Base-by-base conservation (phyloP, 2,329 filamentous ascomycete genomes). In the Trichoderma cornu-damae region DNA sequence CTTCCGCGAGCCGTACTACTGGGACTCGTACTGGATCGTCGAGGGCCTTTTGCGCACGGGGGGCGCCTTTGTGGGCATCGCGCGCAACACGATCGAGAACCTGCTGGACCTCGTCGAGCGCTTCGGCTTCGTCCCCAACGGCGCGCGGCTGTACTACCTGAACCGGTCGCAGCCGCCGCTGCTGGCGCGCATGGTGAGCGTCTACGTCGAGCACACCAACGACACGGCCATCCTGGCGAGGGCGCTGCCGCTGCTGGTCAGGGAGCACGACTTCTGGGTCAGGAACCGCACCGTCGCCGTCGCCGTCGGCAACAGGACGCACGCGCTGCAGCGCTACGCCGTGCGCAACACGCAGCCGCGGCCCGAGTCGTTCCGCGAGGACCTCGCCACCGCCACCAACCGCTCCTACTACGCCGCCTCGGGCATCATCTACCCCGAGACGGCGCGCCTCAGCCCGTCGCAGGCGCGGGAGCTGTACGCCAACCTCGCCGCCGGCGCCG, bases 1-100 rank as follows among this genome's bases (percentile, higher is more conserved):
- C 28, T 88, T 88, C 74, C 77, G 85, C 32, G 85, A 88, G 69
- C 79, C 83, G 1, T 88, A 88, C 66, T 88, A 88, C 68, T 88
- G 85, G 85, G 84, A 88, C 68, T 84, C 82, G 30, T 87, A 81
- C 72, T 87, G 83, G 84, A 85, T 87, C 48, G 64, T 88, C 46
- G 80, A 86, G 69, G 85, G 85, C 22, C 74, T 88, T 22, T 70
- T 88, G 32, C 79, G 85, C 46, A 87, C 84, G 0, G 79, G 82
- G 14, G 85, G 85, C 35, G 78, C 79, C 43, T 88, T 87, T 61
- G 79, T 79, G 6, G 69, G 81, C 32, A 85, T 88, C 59, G 80
- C 84, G 3, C 78, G 77, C 66, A 86, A 88, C 69, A 85, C 83
- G 28, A 85, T 88, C 60, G 83, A 87, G 65, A 88, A 88, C 66